Base-by-base conservation (phyloP, 176 grass and related monocot genomes). In the sorghum (Sorghum bicolor) region DNA sequence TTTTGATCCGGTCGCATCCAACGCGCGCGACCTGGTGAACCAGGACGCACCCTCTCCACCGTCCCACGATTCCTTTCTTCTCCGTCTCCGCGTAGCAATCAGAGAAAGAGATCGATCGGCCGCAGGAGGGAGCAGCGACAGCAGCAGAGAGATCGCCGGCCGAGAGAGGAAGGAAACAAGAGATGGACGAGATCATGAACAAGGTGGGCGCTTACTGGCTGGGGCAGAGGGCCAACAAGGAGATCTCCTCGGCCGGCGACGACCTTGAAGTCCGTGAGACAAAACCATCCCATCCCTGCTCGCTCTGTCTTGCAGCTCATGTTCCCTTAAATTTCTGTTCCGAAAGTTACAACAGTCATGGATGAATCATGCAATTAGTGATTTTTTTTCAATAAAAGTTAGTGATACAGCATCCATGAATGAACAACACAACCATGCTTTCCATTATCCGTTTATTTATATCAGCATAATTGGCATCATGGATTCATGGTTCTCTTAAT, bases 181-280 rank as follows among this genome's bases (percentile, higher is more conserved):
- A 88, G 85, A 97, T 94, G 94, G 92, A 94, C 72, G 79, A 92
- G 76, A 92, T 97, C 39, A 88, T 92, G 89, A 92, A 97, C 87
- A 92, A 97, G 85, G 29, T 94, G 5, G 92, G 94, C 50, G n/a
- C 70, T 19, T 97, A 92, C 85, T 97, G 89, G 82, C 78, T 94
- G 15, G 85, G 86, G 55, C 55, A 92, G 71, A 85, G 25, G 41
- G 87, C 94, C 45, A 94, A 90, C 89, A 92, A 86, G 83, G 94
- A 97, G 86, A 70, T 97, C 57, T 88, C 92, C 5, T 97, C 94
- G 3, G 89, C 86, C 55, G 94, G 94, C 48, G 85, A 94, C 24
- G 94, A 97, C 53, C 70, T 97, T 65, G 82, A 97, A 13, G 94
- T 97, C 2, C 43, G 44, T 83, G 67, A 43, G 53, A 80, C 31